Evolutionary conservation across 441 rosid species (phyloP).

Genomic region (Aleurites moluccanus): DNA sequence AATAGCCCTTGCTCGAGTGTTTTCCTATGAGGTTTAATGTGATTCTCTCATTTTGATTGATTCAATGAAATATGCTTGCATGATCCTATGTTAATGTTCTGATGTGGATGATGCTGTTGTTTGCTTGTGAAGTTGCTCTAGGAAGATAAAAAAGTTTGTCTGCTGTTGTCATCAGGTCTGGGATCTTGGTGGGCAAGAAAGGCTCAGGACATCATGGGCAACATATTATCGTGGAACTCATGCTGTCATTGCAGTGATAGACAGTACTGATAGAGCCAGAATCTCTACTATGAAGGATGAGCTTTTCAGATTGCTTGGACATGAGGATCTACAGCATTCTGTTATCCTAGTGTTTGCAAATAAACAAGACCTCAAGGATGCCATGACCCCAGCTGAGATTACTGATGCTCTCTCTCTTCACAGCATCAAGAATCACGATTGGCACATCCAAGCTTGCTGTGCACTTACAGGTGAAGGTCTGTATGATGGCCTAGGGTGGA

Average conservation of each 20-base stretch:
- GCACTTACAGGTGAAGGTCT: conserved; percentile 89
- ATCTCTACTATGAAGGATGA: conserved; percentile 87
- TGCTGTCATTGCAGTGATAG: conserved; percentile 85
- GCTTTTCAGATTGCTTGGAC: conserved; percentile 71
- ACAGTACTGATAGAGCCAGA: conserved; percentile 84
- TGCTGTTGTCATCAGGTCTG: conserved; percentile 52
- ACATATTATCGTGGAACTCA: conserved; percentile 96
- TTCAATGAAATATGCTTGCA: not conserved
- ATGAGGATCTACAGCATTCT: conserved; percentile 70
- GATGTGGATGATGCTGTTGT: conserved; percentile 1
- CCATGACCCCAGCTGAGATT: conserved; percentile 94
- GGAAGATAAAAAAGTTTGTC: not conserved
- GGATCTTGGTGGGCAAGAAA: conserved; percentile 98
- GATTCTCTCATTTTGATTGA: not conserved
- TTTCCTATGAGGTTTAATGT: not conserved
- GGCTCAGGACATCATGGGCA: conserved; percentile 90
- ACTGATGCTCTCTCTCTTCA: conserved; percentile 92
- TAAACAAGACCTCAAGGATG: conserved; percentile 94
- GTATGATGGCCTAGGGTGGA: conserved; percentile 91
- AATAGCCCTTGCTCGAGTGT: too few relatives aligned
- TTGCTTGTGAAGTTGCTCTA: not conserved
- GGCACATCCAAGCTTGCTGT: conserved; percentile 97
- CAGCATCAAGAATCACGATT: conserved; percentile 91
- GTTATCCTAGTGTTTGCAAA: conserved; percentile 90
- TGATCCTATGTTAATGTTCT: not conserved